Conservation (phyloP, 108 stramenopile genomes). For the Epithemia pelagica region DNA sequence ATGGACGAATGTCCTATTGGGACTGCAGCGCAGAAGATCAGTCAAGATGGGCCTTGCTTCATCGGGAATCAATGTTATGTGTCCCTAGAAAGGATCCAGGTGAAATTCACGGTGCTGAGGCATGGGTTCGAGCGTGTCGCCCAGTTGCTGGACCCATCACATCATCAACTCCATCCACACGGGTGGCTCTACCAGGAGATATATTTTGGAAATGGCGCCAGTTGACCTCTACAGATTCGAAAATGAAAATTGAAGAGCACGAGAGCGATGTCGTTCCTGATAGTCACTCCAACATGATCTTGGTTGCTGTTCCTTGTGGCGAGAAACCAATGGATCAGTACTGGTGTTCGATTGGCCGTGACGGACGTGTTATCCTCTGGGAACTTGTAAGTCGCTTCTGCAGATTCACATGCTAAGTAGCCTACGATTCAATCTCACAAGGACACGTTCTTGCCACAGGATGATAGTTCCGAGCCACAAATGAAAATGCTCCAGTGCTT, state of each 20-base stretch:
- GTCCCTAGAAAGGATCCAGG: conserved; percentile 45
- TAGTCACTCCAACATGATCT: not conserved
- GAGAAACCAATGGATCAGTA: not conserved
- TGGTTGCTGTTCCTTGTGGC: not conserved
- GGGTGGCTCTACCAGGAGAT: conserved; percentile 31
- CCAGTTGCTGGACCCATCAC: conserved; percentile 7
- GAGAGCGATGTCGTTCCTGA: not conserved
- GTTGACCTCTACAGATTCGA: not conserved
- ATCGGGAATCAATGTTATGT: conserved; percentile 19
- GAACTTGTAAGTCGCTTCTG: conserved; percentile 9
- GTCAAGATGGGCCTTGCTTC: conserved; percentile 26
- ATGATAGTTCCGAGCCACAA: not conserved
- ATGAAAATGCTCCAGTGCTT: not conserved
- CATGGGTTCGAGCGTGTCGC: conserved; percentile 47
- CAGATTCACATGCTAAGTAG: no score
- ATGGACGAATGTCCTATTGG: conserved; percentile 57
- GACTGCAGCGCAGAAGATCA: conserved; percentile 27
- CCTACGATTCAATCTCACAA: no score
- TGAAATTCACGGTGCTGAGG: conserved; percentile 45
- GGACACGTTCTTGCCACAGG: no score
- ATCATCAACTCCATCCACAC: no score
- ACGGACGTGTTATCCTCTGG: conserved; percentile 56
- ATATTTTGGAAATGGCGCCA: conserved; percentile 34
- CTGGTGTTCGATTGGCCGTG: conserved; percentile 53
- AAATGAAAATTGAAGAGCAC: not conserved